Percentiles rank a stretch among this genome's conserved stretches.
Evolutionary conservation across 345 rosid species (phyloP).

Genomic region (Corchorus capsularis): DNA sequence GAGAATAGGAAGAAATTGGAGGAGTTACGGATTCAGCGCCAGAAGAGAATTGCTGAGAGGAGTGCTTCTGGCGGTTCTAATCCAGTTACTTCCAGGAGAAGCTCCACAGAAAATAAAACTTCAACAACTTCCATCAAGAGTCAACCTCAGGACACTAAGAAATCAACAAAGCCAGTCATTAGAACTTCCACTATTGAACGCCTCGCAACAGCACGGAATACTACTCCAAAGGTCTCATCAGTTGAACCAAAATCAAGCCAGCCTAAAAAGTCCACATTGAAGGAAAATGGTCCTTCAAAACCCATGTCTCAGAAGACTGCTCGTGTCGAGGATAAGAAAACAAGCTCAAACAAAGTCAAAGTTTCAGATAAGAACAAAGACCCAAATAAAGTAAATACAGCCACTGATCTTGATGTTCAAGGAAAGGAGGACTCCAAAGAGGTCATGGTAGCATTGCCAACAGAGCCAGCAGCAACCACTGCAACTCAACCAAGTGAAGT

Average conservation of each 20-base stretch:
- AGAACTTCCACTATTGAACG: conserved; percentile 90
- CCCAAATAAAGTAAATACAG: conserved; percentile 25
- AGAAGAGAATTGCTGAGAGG: conserved; percentile 94
- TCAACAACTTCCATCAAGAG: conserved; percentile 33
- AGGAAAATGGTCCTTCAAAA: conserved; percentile 38
- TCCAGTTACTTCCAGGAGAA: conserved; percentile 47
- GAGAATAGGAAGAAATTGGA: conserved; percentile 77
- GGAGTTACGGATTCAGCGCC: conserved; percentile 71
- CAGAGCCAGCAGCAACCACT: conserved; percentile 29
- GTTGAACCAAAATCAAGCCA: conserved; percentile 43
- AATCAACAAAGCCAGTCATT: conserved; percentile 50
- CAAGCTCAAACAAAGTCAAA: conserved; percentile 36
- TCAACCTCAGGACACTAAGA: conserved; percentile 47
- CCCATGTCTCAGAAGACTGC: conserved; percentile 36
- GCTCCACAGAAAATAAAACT: conserved; percentile 34
- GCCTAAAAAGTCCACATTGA: conserved; percentile 45
- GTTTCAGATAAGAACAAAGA: conserved; percentile 41
- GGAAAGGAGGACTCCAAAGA: conserved; percentile 44
- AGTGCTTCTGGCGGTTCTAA: conserved; percentile 46
- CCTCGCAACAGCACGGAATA: conserved; percentile 64
- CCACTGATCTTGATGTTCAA: conserved; percentile 37
- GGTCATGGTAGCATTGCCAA: conserved; percentile 23
- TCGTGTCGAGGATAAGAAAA: conserved; percentile 39
- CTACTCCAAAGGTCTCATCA: conserved; percentile 41
- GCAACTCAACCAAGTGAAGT: conserved; percentile 30